A percentile compares a stretch with the other conserved stretches of the same genome.
Evolutionary conservation across 2,329 filamentous ascomycete species (phyloP).

Genomic region (Colletotrichum sansevieriae): DNA sequence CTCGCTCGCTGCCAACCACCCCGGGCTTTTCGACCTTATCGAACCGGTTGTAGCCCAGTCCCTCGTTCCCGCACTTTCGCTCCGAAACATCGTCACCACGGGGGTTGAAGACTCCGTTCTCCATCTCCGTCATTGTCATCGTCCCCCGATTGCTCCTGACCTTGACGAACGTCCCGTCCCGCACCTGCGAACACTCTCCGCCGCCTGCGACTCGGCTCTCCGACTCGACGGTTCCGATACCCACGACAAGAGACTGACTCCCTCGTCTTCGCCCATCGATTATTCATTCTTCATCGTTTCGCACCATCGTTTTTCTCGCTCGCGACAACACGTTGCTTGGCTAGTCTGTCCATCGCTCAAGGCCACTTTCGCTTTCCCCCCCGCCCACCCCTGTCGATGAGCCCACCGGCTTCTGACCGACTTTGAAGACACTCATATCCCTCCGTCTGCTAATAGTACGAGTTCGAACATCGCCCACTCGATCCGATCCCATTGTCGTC

Average conservation of each 20-base stretch:
- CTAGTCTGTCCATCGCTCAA: constrained; percentile 13
- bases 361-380: constrained; percentile 6
- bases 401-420: background rate
- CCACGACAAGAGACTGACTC: background rate
- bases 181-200: background rate
- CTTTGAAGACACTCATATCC: background rate
- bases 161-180: constrained; percentile 7
- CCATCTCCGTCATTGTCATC: constrained; percentile 15
- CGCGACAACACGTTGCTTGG: constrained; percentile 13
- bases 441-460: background rate
- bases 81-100: constrained; percentile 24
- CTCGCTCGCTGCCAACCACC: constrained; percentile 31
- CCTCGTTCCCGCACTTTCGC: constrained; percentile 39
- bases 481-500: constrained; percentile 1
- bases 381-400: constrained; percentile 12
- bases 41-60: constrained; percentile 27
- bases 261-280: constrained; percentile 17
- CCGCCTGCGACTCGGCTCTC: constrained; percentile 13
- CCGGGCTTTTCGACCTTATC: constrained; percentile 36
- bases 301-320: constrained; percentile 8
- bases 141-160: constrained; percentile 26
- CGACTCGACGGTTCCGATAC: constrained; percentile 15
- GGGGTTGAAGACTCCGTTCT: constrained; percentile 8
- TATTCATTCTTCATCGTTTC: constrained; percentile 9
- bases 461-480: background rate